phyloP scores from a whole-genome alignment of 768 basidiomycete species.

The Mrakia frigida region DNA sequence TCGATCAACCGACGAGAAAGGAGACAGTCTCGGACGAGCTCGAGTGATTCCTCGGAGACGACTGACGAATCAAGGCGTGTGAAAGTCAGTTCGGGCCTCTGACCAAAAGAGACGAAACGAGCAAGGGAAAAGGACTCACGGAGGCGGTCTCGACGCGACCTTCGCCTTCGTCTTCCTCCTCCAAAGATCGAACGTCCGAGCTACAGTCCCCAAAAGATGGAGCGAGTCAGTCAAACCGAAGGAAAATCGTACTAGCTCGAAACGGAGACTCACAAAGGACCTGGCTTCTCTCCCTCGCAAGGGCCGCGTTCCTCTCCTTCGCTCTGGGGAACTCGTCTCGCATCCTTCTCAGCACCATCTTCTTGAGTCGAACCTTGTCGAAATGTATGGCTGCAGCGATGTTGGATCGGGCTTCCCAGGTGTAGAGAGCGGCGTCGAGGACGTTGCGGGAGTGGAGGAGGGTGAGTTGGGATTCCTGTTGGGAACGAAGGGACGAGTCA shows the following conservation, averaged over 20 bases:
- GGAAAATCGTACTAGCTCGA: constrained; percentile 19
- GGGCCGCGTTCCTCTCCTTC: constrained; percentile 60
- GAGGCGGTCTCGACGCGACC: constrained; percentile 70
- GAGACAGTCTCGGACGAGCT: constrained; percentile 11
- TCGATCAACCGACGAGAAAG: constrained; percentile 14
- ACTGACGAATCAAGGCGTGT: not conserved
- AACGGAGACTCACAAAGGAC: constrained; percentile 55
- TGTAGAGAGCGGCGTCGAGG: constrained; percentile 26
- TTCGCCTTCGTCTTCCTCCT: constrained; percentile 62
- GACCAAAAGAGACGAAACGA: not conserved
- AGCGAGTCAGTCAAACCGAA: not conserved
- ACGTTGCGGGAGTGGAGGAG: constrained; percentile 9
- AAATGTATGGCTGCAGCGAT: constrained; percentile 69
- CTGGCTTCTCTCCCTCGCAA: constrained; percentile 54
- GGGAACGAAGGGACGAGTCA: not conserved
- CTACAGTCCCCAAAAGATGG: constrained; percentile 47
- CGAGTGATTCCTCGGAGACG: constrained; percentile 25
- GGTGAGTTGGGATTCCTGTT: constrained; percentile 29
- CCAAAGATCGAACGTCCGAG: constrained; percentile 61
- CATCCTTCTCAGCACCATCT: constrained; percentile 63
- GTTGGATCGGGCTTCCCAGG: constrained; percentile 27
- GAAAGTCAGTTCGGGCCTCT: not conserved
- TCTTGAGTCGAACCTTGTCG: constrained; percentile 58
- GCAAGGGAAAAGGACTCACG: constrained; percentile 53
- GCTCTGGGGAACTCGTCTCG: constrained; percentile 64